phyloP scores from a whole-genome alignment of 2,329 filamentous ascomycete species.

The Thermoascus crustaceus region DNA sequence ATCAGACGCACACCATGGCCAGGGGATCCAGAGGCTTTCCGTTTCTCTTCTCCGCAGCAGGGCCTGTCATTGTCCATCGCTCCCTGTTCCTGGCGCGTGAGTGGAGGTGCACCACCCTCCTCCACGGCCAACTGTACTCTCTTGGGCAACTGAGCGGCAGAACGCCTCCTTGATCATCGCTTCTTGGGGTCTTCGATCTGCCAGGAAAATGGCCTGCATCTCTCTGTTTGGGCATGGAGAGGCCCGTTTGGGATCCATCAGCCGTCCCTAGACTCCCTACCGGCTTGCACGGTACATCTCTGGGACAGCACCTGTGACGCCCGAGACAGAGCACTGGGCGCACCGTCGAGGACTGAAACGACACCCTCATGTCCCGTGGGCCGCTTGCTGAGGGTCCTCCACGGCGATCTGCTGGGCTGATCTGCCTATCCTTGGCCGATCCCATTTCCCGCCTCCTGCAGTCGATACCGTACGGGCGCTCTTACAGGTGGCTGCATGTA shows the following conservation, averaged over 20 bases:
- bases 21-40: too few species aligned
- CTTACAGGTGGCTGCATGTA: background rate
- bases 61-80: background rate
- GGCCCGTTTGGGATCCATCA: background rate
- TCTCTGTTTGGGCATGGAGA: background rate
- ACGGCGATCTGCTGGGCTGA: slow-evolving; percentile 3
- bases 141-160: background rate
- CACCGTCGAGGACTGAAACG: too few species aligned
- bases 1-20: too few species aligned
- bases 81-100: slow-evolving; percentile 1
- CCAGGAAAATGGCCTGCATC: background rate
- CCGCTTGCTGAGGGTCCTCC: background rate
- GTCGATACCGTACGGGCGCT: background rate
- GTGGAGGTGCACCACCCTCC: background rate
- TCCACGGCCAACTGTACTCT: background rate
- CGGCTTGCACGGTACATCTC: background rate
- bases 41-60: too few species aligned
- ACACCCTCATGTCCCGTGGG: background rate
- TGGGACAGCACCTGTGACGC: too few species aligned
- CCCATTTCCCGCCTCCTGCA: background rate
- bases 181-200: background rate
- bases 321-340: too few species aligned
- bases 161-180: background rate
- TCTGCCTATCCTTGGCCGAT: slow-evolving; percentile 1
- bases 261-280: background rate